Percentiles rank a stretch among this genome's conserved stretches.
Conservation (phyloP, 768 basidiomycete species). For the Suillus sp. region DNA sequence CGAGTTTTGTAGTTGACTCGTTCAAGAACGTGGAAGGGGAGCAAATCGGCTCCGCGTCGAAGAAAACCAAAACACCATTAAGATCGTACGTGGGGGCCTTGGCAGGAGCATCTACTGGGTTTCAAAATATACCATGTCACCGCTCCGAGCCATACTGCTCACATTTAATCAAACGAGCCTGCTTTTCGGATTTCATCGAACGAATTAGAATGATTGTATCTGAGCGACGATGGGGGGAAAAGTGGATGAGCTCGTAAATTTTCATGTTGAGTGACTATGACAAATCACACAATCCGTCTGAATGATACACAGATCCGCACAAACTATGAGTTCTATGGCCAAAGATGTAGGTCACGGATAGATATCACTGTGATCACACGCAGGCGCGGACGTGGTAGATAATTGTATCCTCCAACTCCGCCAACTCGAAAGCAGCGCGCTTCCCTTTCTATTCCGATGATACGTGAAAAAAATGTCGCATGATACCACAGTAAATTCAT, state of each 20-base stretch:
- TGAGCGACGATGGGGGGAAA: neutral
- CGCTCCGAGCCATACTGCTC: neutral
- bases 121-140: neutral
- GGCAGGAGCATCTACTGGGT: neutral
- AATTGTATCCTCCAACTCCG: too few relatives aligned
- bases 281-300: neutral
- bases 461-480: too few relatives aligned
- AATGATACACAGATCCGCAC: neutral
- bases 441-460: too few relatives aligned
- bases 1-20: neutral
- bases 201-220: neutral
- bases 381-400: too few relatives aligned
- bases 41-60: neutral
- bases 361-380: too few relatives aligned
- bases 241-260: neutral
- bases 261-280: neutral
- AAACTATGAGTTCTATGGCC: neutral
- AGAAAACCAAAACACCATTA: too few relatives aligned
- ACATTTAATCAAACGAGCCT: neutral
- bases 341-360: neutral
- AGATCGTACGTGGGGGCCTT: neutral
- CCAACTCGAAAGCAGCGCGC: too few relatives aligned
- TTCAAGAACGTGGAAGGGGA: neutral
- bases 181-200: neutral
- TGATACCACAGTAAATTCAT: too few relatives aligned